These are phyloP conservation scores for Tylopilus felleus DNA, from an alignment of 768 basidiomycete genomes.

Conservation along the genomic window DNA sequence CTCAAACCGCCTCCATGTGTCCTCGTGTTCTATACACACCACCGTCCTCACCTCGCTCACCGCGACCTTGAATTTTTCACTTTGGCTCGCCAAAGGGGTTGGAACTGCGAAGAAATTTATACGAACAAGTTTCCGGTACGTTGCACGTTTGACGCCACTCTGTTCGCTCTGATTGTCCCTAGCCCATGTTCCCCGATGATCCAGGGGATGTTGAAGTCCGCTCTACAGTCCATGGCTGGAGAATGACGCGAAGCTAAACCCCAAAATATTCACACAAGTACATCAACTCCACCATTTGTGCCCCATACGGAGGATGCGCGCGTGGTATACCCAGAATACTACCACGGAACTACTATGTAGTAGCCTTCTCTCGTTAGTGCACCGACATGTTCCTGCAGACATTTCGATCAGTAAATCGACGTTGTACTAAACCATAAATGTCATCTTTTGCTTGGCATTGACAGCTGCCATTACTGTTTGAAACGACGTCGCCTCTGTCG, in stretches of 20 bases:
- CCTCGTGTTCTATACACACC: constrained; percentile 87
- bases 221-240: constrained; percentile 85
- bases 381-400: too few relatives aligned
- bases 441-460: too few relatives aligned
- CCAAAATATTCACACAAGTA: not conserved
- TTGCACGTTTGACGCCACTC: not conserved
- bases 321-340: too few relatives aligned
- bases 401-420: too few relatives aligned
- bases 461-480: too few relatives aligned
- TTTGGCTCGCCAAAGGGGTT: constrained; percentile 58
- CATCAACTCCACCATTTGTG: not conserved
- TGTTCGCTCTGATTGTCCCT: not conserved
- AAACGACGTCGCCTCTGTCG: too few relatives aligned
- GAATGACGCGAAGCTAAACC: constrained; percentile 34
- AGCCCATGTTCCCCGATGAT: constrained; percentile 93
- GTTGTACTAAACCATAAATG: too few relatives aligned
- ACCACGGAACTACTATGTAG: too few relatives aligned
- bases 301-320: too few relatives aligned
- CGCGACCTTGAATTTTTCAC: constrained; percentile 81
- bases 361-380: too few relatives aligned
- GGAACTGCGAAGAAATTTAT: constrained; percentile 70
- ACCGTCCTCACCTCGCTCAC: constrained; percentile 78
- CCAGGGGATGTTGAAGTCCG: constrained; percentile 73
- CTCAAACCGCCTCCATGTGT: constrained; percentile 38
- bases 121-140: constrained; percentile 61